A percentile compares a stretch with the other conserved stretches of the same genome.
Conservation (phyloP, 345 rosid species). For the Acer yangbiense region DNA sequence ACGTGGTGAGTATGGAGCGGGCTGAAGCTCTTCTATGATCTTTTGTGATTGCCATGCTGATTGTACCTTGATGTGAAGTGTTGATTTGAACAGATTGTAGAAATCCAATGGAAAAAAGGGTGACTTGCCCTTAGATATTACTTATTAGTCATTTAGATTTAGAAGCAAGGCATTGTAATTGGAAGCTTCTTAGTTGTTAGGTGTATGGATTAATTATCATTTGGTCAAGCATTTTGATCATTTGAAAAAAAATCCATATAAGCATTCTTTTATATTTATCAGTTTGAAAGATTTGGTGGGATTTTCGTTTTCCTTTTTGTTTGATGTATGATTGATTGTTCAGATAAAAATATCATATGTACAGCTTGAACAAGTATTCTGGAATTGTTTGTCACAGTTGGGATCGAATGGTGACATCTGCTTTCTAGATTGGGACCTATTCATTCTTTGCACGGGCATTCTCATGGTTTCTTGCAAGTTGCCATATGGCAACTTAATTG, state of each 20-base stretch:
- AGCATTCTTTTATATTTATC: conserved; percentile 2
- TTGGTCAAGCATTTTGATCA: conserved; percentile 13
- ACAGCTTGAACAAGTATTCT: too few relatives aligned
- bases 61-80: conserved; percentile 9
- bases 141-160: not conserved
- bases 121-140: not conserved
- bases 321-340: not conserved
- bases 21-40: not conserved
- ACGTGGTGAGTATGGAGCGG: not conserved
- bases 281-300: not conserved
- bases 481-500: too few relatives aligned
- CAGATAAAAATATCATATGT: too few relatives aligned
- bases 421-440: too few relatives aligned
- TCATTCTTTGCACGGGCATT: not conserved
- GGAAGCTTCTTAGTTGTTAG: not conserved
- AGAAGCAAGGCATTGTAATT: not conserved
- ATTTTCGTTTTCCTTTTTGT: not conserved
- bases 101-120: not conserved
- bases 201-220: conserved; percentile 5
- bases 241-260: not conserved
- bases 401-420: too few relatives aligned
- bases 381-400: too few relatives aligned
- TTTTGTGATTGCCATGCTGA: not conserved
- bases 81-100: not conserved
- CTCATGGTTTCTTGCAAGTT: too few relatives aligned